Evolutionary conservation across 163 green algal species (phyloP).

Genomic region (Scenedesmus sp.): DNA sequence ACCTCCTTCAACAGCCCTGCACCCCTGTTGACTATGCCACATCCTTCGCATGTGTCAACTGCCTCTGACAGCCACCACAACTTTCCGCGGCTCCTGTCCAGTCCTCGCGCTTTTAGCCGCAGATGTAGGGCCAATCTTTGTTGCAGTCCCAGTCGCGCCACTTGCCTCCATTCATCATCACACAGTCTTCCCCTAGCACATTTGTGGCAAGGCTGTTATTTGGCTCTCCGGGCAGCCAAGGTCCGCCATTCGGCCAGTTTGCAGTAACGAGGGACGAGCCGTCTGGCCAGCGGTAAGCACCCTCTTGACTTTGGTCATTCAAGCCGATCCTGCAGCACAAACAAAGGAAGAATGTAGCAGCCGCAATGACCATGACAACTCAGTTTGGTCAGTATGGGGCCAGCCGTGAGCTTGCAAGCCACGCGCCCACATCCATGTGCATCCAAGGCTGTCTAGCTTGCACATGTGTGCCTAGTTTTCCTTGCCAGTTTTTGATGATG

Average conservation of each 20-base stretch:
- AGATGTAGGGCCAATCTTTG: not conserved
- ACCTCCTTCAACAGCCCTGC: too few species aligned
- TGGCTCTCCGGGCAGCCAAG: not conserved
- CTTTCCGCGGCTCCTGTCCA: not conserved
- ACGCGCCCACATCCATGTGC: too few species aligned
- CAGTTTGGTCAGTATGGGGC: too few species aligned
- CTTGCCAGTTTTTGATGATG: too few species aligned
- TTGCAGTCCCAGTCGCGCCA: not conserved
- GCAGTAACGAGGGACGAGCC: not conserved
- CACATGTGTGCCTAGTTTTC: too few species aligned
- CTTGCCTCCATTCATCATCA: not conserved
- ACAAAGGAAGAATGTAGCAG: too few species aligned
- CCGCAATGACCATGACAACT: too few species aligned
- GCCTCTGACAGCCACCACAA: too few species aligned
- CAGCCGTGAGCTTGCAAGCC: too few species aligned
- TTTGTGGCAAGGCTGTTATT: not conserved
- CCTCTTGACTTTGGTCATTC: not conserved
- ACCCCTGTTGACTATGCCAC: too few species aligned
- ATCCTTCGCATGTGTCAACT: too few species aligned
- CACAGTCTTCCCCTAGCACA: not conserved
- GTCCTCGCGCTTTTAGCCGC: not conserved
- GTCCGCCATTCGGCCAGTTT: not conserved
- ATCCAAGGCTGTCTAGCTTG: too few species aligned
- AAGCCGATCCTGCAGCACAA: not conserved
- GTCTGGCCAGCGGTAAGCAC: not conserved